Conservation (phyloP, 768 basidiomycete species). For the Thelephora ganbajun region DNA sequence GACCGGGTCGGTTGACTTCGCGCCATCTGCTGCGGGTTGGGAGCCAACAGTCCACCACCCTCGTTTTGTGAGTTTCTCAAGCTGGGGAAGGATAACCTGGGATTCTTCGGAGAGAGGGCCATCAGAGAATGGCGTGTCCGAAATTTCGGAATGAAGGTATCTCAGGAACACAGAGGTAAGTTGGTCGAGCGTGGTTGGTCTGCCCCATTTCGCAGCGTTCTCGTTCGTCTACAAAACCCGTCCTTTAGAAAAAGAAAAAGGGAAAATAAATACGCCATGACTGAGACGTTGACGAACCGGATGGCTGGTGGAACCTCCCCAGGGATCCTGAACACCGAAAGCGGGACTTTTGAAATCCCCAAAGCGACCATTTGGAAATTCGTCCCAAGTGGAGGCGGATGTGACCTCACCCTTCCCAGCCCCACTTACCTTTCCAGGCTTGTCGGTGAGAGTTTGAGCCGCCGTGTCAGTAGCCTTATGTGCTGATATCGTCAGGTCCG, state of each 20-base stretch:
- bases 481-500: constrained; percentile 44
- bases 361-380: constrained; percentile 97
- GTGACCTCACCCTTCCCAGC: constrained; percentile 63
- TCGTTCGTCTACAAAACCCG: constrained; percentile 34
- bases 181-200: constrained; percentile 49
- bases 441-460: constrained; percentile 34
- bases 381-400: constrained; percentile 75
- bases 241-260: neutral
- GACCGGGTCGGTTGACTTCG: constrained; percentile 53
- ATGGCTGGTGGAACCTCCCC: constrained; percentile 45
- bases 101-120: constrained; percentile 76
- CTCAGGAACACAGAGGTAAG: constrained; percentile 69
- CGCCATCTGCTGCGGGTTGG: constrained; percentile 86
- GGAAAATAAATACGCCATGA: neutral
- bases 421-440: constrained; percentile 37
- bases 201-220: constrained; percentile 62
- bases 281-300: constrained; percentile 29
- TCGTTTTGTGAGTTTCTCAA: constrained; percentile 59
- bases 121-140: constrained; percentile 81
- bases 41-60: constrained; percentile 97
- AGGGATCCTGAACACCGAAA: constrained; percentile 68
- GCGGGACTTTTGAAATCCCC: constrained; percentile 97
- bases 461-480: constrained; percentile 51
- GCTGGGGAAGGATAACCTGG: constrained; percentile 57
- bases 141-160: constrained; percentile 60